These are phyloP conservation scores for Globisporangium camurandrum DNA, from an alignment of 352 stramenopile species.

Conservation along the genomic window DNA sequence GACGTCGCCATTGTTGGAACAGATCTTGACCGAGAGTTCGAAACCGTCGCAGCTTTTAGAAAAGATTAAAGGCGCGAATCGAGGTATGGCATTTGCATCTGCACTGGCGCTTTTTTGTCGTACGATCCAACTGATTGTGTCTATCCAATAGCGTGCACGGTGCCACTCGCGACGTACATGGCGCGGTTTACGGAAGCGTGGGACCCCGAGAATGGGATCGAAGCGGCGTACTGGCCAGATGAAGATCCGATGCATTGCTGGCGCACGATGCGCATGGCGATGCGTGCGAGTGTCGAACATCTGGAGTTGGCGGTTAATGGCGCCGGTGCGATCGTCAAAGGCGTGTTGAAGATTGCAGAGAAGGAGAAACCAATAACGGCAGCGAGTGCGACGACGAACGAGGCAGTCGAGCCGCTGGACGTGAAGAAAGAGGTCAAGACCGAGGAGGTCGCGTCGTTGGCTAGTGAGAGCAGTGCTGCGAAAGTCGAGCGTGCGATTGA, in stretches of 20 bases:
- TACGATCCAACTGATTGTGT: background rate
- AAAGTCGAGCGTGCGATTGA: too few species aligned
- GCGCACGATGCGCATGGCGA: conserved; percentile 73
- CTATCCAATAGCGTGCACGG: conserved; percentile 34
- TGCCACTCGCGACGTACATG: conserved; percentile 74
- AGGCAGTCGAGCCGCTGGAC: background rate
- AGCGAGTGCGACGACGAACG: background rate
- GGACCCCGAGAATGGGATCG: conserved; percentile 93
- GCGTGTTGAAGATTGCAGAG: conserved; percentile 41
- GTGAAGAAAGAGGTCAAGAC: background rate
- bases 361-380: conserved; percentile 4
- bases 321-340: conserved; percentile 57
- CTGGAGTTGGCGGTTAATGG: conserved; percentile 61
- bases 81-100: conserved; percentile 22
- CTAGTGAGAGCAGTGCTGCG: background rate
- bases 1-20: conserved; percentile 51
- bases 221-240: conserved; percentile 93
- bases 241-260: conserved; percentile 89
- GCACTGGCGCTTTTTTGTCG: background rate
- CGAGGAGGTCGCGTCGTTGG: background rate
- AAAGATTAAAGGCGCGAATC: conserved; percentile 62
- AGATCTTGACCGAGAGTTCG: conserved; percentile 73
- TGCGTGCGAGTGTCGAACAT: conserved; percentile 66
- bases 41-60: conserved; percentile 67
- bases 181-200: conserved; percentile 89